Evolutionary conservation across 768 basidiomycete species (phyloP).

Genomic region (Pleurotus cornucopiae): DNA sequence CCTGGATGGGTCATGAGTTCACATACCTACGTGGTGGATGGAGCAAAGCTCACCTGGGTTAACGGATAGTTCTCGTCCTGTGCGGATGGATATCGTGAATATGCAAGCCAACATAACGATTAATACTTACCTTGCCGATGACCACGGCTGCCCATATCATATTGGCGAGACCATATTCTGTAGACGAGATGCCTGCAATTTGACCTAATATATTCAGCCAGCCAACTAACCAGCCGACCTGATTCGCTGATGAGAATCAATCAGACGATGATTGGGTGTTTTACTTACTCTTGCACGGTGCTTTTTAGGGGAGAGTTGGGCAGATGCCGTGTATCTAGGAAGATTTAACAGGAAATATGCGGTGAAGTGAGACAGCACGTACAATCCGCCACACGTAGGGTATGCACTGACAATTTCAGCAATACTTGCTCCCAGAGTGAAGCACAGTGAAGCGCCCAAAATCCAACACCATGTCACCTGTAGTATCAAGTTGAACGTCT

Average conservation of each 20-base stretch:
- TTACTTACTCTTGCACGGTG: conserved; percentile 56
- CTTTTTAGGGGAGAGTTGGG: conserved; percentile 61
- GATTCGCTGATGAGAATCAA: neutral
- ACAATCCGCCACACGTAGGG: conserved; percentile 72
- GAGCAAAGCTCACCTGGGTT: conserved; percentile 33
- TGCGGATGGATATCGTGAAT: conserved; percentile 6
- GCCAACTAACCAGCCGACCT: conserved; percentile 77
- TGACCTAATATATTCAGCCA: conserved; percentile 85
- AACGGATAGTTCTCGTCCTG: conserved; percentile 57
- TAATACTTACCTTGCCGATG: conserved; percentile 38
- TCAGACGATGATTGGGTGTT: neutral
- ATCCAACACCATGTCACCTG: conserved; percentile 75
- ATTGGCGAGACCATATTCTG: conserved; percentile 75
- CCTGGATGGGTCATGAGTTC: conserved; percentile 23
- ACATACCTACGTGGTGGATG: neutral
- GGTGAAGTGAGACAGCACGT: conserved; percentile 20
- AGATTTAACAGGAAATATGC: neutral
- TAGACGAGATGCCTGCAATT: conserved; percentile 81
- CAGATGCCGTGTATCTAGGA: conserved; percentile 75
- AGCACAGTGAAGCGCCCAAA: conserved; percentile 67
- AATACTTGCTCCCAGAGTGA: conserved; percentile 68
- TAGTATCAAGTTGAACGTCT: conserved; percentile 4
- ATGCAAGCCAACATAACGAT: too few species aligned
- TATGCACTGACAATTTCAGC: conserved; percentile 76
- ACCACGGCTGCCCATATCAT: conserved; percentile 81